phyloP scores from a whole-genome alignment of 2,329 filamentous ascomycete genomes.

The Monosporascus cannonballus region DNA sequence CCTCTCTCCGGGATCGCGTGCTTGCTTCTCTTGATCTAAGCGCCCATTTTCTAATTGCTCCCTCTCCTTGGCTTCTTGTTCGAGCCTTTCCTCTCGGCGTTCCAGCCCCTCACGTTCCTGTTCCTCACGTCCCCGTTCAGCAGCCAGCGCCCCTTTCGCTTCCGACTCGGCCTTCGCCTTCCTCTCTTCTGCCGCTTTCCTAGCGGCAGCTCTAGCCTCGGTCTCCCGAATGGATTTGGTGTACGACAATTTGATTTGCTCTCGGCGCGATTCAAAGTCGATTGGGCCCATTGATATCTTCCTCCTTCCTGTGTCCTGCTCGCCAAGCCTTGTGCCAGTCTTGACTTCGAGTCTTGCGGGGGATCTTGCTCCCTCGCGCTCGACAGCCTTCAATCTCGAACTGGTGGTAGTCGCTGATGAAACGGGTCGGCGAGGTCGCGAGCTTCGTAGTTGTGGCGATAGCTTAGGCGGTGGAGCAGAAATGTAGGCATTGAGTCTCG shows the following conservation, averaged over 20 bases:
- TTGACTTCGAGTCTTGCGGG: constrained; percentile 28
- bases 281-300: constrained; percentile 65
- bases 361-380: constrained; percentile 40
- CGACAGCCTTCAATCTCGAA: constrained; percentile 59
- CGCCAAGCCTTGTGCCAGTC: constrained; percentile 30
- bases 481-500: constrained; percentile 67
- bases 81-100: constrained; percentile 7
- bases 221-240: constrained; percentile 75
- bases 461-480: constrained; percentile 63
- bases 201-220: constrained; percentile 49
- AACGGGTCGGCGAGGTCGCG: constrained; percentile 72
- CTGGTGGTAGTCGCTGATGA: constrained; percentile 67
- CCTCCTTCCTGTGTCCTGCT: constrained; percentile 35
- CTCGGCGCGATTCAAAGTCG: constrained; percentile 76
- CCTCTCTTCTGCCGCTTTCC: constrained; percentile 47
- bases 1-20: constrained; percentile 1
- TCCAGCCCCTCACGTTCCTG: constrained; percentile 5
- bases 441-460: constrained; percentile 75
- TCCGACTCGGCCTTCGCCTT: constrained; percentile 45
- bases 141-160: constrained; percentile 31
- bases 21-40: constrained; percentile 1
- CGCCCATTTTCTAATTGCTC: neutral
- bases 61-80: constrained; percentile 6
- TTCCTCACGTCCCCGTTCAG: constrained; percentile 18
- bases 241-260: constrained; percentile 79